These are phyloP conservation scores for Tremellales sp. DNA, from an alignment of 1,284 basidiomycete species.

Conservation along the genomic window DNA sequence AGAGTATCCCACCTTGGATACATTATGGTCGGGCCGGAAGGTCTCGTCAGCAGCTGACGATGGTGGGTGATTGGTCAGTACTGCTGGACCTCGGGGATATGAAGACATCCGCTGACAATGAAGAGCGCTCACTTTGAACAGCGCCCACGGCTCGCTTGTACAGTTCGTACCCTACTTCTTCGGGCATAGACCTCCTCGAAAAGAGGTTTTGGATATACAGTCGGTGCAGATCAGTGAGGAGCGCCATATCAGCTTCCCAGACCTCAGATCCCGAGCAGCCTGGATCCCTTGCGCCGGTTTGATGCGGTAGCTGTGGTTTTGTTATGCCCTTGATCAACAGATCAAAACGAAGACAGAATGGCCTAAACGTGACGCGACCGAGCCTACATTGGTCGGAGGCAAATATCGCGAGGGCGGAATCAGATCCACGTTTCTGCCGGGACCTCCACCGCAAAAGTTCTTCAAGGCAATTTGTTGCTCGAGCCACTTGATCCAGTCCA, in stretches of 20 bases:
- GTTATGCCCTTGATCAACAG: no score
- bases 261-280: no score
- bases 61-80: not conserved
- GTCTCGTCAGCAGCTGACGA: constrained; percentile 21
- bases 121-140: constrained; percentile 18
- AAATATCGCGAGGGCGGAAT: no score
- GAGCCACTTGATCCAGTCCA: no score
- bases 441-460: no score
- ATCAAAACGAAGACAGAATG: no score
- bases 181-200: constrained; percentile 33
- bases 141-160: constrained; percentile 38
- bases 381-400: no score
- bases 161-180: constrained; percentile 37
- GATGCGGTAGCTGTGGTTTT: no score
- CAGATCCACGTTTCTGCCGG: no score
- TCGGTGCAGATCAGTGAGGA: constrained; percentile 38
- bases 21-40: constrained; percentile 24
- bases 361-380: no score
- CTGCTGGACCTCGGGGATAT: not conserved
- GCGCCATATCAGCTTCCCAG: constrained; percentile 10
- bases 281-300: no score
- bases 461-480: no score
- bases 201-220: constrained; percentile 43
- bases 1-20: constrained; percentile 21
- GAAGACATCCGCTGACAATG: not conserved